Evolutionary conservation across 164 flowering plant species (phyloP).

Genomic region (Litsea cubeba): DNA sequence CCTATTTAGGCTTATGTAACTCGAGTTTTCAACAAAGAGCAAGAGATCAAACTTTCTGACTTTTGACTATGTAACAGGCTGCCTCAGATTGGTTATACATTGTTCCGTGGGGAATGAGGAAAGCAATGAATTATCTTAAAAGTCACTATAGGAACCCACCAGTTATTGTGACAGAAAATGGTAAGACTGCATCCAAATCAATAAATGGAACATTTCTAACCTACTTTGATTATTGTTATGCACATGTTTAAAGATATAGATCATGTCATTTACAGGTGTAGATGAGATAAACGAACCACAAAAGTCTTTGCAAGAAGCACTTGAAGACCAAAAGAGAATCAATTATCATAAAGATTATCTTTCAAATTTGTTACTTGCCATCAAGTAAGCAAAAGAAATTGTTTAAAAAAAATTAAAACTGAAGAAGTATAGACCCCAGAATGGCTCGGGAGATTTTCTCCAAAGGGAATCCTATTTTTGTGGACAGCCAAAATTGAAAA

Average conservation of each 20-base stretch:
- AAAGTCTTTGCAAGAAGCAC: constrained; percentile 51
- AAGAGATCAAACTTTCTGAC: not conserved
- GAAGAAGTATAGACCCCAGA: no score
- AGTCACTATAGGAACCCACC: constrained; percentile 53
- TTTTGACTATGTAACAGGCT: constrained; percentile 37
- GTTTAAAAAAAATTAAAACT: no score
- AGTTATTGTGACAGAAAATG: constrained; percentile 78
- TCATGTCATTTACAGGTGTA: constrained; percentile 48
- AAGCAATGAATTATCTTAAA: constrained; percentile 55
- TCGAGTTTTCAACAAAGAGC: no score
- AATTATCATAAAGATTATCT: constrained; percentile 63
- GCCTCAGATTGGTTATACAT: constrained; percentile 86
- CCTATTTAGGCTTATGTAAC: no score
- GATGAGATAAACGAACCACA: constrained; percentile 62
- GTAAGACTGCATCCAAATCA: constrained; percentile 24
- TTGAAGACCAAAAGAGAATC: constrained; percentile 72
- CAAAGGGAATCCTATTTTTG: no score
- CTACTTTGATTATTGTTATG: no score
- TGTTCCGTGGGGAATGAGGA: constrained; percentile 89
- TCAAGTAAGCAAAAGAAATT: constrained; percentile 4
- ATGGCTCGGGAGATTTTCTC: no score
- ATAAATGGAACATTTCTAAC: not conserved
- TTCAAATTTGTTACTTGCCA: constrained; percentile 10
- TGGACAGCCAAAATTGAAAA: no score
- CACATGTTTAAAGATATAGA: not conserved